A percentile compares a stretch with the other conserved stretches of the same genome.
phyloP scores from a whole-genome alignment of 192 early-diverging fungal species.

The Coemansia sp. region DNA sequence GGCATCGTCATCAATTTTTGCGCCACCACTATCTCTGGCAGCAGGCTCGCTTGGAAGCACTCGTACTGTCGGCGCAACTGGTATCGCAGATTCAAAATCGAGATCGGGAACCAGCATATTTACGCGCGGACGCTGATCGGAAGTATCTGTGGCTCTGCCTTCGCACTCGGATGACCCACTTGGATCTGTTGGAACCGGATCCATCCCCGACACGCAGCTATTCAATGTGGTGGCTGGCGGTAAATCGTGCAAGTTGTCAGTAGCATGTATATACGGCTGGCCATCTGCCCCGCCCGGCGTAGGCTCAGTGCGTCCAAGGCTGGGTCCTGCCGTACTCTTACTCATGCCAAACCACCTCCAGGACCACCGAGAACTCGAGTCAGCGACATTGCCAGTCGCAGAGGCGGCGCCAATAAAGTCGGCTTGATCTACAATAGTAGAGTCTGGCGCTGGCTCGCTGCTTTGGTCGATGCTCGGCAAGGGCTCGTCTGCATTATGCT shows the following conservation, averaged over 20 bases:
- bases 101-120: constrained; percentile 34
- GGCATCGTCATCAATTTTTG: not conserved
- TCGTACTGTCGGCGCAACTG: not conserved
- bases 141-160: not conserved
- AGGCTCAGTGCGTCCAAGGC: not conserved
- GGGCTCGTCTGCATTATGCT: not conserved
- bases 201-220: not conserved
- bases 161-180: not conserved
- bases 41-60: not conserved
- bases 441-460: not conserved
- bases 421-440: not conserved
- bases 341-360: constrained; percentile 12
- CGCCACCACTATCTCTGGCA: not conserved
- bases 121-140: not conserved
- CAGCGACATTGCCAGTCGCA: not conserved
- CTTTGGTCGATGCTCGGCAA: not conserved
- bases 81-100: constrained; percentile 8
- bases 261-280: not conserved
- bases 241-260: not conserved
- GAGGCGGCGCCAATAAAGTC: not conserved
- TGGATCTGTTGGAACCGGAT: not conserved
- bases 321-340: not conserved
- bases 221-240: not conserved
- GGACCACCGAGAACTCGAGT: not conserved
- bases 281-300: not conserved